Conservation (phyloP, 768 basidiomycete species). For the Tephrocybe rancida region DNA sequence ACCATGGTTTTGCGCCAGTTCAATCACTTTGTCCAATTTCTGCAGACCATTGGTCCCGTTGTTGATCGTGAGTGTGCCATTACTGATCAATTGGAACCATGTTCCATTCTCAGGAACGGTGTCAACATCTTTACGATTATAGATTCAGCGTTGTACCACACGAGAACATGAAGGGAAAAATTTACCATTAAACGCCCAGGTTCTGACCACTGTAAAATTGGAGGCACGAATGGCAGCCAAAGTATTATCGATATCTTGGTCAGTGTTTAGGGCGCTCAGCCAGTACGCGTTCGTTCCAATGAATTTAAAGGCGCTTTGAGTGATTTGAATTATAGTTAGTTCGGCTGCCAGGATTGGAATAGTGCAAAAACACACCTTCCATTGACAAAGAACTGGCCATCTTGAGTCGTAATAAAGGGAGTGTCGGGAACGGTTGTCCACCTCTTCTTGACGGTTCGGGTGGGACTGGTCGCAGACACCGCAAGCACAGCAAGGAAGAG, state of each 20-base stretch:
- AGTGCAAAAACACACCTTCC: conserved; percentile 41
- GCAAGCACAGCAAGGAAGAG: conserved; percentile 32
- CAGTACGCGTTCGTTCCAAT: conserved; percentile 68
- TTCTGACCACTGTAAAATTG: conserved; percentile 61
- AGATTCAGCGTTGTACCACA: background rate
- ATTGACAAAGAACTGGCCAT: conserved; percentile 53
- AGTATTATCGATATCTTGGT: conserved; percentile 58
- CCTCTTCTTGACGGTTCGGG: conserved; percentile 32
- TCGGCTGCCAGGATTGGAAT: background rate
- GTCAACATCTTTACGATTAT: conserved; percentile 42
- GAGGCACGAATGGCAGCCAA: conserved; percentile 57
- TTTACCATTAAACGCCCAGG: conserved; percentile 75
- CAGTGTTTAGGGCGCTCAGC: conserved; percentile 55
- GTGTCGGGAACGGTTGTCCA: conserved; percentile 22
- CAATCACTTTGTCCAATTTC: conserved; percentile 59
- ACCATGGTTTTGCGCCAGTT: conserved; percentile 54
- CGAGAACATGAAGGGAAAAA: background rate
- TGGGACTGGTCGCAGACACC: conserved; percentile 34
- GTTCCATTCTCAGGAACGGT: conserved; percentile 56
- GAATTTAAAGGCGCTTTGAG: conserved; percentile 29
- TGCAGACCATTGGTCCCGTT: conserved; percentile 63
- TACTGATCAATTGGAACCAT: conserved; percentile 63
- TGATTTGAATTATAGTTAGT: conserved; percentile 17
- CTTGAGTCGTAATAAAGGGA: conserved; percentile 47
- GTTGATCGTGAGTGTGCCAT: conserved; percentile 59